A percentile compares a stretch with the other conserved stretches of the same genome.
Conservation (phyloP, 192 early-diverging fungal species). For the Coemansia sp. region DNA sequence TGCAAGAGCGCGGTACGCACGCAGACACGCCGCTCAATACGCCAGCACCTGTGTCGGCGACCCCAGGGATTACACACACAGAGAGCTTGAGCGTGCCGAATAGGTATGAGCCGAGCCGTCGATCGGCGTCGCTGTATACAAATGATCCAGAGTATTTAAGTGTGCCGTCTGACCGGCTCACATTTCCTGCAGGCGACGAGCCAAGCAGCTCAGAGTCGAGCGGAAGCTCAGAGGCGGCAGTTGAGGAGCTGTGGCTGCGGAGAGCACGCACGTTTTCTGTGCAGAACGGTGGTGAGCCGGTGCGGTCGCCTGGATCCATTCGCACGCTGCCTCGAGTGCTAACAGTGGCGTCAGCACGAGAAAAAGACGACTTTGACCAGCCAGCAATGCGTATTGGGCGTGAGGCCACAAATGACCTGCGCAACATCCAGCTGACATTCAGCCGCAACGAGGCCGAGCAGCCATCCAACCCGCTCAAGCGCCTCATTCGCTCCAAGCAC, state of each 20-base stretch:
- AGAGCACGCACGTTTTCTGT: slow-evolving; percentile 39
- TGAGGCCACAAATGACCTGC: slow-evolving; percentile 44
- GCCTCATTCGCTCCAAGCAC: slow-evolving; percentile 44
- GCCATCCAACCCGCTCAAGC: slow-evolving; percentile 23
- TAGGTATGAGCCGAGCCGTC: not conserved
- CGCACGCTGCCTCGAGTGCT: slow-evolving; percentile 25
- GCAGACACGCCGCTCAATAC: slow-evolving; percentile 8
- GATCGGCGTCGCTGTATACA: not conserved
- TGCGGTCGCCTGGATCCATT: slow-evolving; percentile 9
- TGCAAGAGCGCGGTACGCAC: not conserved
- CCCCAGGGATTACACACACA: not conserved
- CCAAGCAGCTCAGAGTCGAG: slow-evolving; percentile 2
- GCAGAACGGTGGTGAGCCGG: not conserved
- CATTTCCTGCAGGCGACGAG: slow-evolving; percentile 4
- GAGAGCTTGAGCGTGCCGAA: not conserved
- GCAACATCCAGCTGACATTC: slow-evolving; percentile 49
- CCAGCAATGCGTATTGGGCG: slow-evolving; percentile 36
- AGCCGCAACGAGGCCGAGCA: slow-evolving; percentile 5
- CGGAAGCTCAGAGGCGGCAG: slow-evolving; percentile 9
- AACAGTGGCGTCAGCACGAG: slow-evolving; percentile 23
- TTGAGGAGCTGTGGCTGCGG: slow-evolving; percentile 26
- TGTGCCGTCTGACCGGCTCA: not conserved
- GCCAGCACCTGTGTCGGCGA: not conserved
- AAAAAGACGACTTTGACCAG: slow-evolving; percentile 37
- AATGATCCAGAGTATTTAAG: not conserved